phyloP scores from a whole-genome alignment of 1,284 basidiomycete genomes.

The Tetrapyrgos nigripes region DNA sequence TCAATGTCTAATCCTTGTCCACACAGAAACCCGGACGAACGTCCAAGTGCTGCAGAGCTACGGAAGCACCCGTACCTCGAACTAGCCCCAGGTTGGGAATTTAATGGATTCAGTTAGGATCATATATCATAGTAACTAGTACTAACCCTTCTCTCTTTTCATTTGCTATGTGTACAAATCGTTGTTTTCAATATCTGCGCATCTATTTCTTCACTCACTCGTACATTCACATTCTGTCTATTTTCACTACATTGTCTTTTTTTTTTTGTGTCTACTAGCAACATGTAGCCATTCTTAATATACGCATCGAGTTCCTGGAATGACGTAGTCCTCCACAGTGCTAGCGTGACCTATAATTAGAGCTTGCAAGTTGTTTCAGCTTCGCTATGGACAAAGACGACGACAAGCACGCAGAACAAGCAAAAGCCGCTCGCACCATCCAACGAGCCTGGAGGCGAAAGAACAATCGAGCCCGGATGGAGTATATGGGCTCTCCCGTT shows the following conservation, averaged over 20 bases:
- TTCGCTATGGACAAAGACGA: too few relatives aligned
- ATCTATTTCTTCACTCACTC: slow-evolving; percentile 26
- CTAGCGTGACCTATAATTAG: too few relatives aligned
- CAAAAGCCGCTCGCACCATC: slow-evolving; percentile 17
- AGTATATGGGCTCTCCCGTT: slow-evolving; percentile 24
- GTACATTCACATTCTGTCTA: slow-evolving; percentile 5
- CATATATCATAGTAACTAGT: slow-evolving; percentile 1
- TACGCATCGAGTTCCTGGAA: neutral
- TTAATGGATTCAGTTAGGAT: slow-evolving; percentile 60
- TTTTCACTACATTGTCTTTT: neutral
- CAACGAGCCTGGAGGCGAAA: slow-evolving; percentile 24
- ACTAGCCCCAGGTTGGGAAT: slow-evolving; percentile 80
- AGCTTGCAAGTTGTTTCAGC: too few relatives aligned
- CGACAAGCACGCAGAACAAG: slow-evolving; percentile 9
- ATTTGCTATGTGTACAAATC: slow-evolving; percentile 15
- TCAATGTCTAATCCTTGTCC: slow-evolving; percentile 12
- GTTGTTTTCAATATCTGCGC: slow-evolving; percentile 22
- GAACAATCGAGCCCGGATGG: slow-evolving; percentile 16
- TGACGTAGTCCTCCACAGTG: neutral
- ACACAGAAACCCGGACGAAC: slow-evolving; percentile 81
- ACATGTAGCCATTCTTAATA: slow-evolving; percentile 19
- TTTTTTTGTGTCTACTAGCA: neutral
- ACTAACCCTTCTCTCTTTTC: slow-evolving; percentile 1
- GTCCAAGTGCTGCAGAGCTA: slow-evolving; percentile 86
- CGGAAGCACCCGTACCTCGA: slow-evolving; percentile 86